A percentile compares a stretch with the other conserved stretches of the same genome.
Evolutionary conservation across 768 basidiomycete genomes (phyloP).

Genomic region (Punctularia strigosozonata): DNA sequence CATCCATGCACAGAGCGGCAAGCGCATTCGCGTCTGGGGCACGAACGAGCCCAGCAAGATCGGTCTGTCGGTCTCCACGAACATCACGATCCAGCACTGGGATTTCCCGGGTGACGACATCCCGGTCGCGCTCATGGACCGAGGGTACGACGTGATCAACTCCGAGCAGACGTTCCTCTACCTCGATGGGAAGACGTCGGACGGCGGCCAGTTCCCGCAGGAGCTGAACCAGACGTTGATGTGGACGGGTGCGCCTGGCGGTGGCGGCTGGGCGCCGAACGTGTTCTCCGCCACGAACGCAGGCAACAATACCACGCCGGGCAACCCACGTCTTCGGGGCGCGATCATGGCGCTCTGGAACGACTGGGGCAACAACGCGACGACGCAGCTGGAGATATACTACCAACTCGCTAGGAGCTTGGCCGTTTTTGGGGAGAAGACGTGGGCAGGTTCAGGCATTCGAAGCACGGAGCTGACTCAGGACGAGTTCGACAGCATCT

Average conservation of each 20-base stretch:
- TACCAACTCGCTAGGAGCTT: constrained; percentile 14
- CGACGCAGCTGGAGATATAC: constrained; percentile 15
- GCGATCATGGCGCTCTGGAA: constrained; percentile 18
- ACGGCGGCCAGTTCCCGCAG: constrained; percentile 18
- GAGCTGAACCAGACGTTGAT: constrained; percentile 18
- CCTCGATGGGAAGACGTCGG: constrained; percentile 14
- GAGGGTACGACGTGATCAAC: constrained; percentile 16
- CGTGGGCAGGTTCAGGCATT: constrained; percentile 14
- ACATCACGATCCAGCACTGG: constrained; percentile 36
- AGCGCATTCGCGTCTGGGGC: constrained; percentile 30
- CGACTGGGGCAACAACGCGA: constrained; percentile 17
- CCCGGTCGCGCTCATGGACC: constrained; percentile 13
- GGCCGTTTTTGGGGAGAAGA: constrained; percentile 13
- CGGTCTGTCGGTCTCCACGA: constrained; percentile 23
- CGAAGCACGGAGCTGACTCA: constrained; percentile 14
- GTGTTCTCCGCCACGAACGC: constrained; percentile 11
- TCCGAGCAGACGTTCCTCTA: constrained; percentile 16
- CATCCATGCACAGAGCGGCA: constrained; percentile 19
- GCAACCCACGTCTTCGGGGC: constrained; percentile 12
- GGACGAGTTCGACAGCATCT: constrained; percentile 11
- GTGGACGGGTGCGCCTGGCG: constrained; percentile 13
- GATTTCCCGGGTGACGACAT: constrained; percentile 14
- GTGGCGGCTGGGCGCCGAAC: neutral
- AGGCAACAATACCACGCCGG: constrained; percentile 13
- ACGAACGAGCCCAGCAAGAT: constrained; percentile 26